These are phyloP conservation scores for Acorus gramineus DNA, from an alignment of 106 monocot genomes.

Conservation along the genomic window DNA sequence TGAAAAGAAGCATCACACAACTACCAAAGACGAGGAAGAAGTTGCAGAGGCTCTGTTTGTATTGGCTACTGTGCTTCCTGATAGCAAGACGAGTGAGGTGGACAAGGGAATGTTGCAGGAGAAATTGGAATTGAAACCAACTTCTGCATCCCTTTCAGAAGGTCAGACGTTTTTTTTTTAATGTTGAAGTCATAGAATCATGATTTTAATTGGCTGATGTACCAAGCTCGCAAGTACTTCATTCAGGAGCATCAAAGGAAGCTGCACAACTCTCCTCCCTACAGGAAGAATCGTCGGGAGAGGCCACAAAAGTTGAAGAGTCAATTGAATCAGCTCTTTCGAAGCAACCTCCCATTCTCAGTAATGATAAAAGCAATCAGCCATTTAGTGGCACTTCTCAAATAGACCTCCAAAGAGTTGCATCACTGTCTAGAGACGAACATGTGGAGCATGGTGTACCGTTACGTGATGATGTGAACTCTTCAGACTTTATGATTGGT, in stretches of 20 bases:
- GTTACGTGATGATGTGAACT: too few species aligned
- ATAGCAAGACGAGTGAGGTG: not conserved
- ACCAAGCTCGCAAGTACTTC: too few species aligned
- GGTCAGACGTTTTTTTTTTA: conserved; percentile 2
- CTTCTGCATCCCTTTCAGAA: conserved; percentile 12
- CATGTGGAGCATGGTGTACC: too few species aligned
- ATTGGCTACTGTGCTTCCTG: conserved; percentile 11
- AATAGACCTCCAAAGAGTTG: too few species aligned
- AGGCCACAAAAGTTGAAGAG: conserved; percentile 2
- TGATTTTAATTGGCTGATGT: too few species aligned
- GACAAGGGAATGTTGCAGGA: conserved; percentile 2
- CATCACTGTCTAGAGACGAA: too few species aligned
- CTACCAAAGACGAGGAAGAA: conserved; percentile 45
- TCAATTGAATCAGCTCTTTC: not conserved
- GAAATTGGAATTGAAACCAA: conserved; percentile 7
- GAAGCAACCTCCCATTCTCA: not conserved
- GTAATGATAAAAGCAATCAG: too few species aligned
- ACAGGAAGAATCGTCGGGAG: conserved; percentile 1
- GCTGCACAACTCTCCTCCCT: not conserved
- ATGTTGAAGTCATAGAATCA: not conserved
- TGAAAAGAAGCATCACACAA: conserved; percentile 7
- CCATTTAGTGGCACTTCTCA: too few species aligned
- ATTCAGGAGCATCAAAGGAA: not conserved
- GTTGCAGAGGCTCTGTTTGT: conserved; percentile 29
- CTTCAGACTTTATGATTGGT: too few species aligned